Conservation (phyloP, 2,329 filamentous ascomycete genomes). For the Pyricularia pennisetigena region DNA sequence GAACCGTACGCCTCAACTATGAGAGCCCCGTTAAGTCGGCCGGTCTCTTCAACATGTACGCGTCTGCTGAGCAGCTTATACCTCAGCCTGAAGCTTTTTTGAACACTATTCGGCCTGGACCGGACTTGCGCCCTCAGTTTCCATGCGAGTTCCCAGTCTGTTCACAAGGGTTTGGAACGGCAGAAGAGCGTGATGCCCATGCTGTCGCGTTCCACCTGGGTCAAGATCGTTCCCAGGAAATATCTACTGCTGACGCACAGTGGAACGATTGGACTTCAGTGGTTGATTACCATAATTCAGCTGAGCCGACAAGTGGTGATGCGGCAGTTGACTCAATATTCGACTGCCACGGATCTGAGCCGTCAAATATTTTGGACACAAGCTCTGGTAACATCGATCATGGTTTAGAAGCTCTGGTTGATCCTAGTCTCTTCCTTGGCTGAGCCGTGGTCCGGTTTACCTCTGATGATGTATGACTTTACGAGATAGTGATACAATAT, state of each 20-base stretch:
- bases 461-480: background rate
- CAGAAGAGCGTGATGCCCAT: background rate
- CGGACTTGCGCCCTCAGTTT: background rate
- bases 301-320: background rate
- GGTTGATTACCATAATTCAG: background rate
- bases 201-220: background rate
- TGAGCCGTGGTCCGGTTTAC: background rate
- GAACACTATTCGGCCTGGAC: background rate
- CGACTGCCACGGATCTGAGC: background rate
- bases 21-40: slow-evolving; percentile 16
- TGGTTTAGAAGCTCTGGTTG: background rate
- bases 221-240: background rate
- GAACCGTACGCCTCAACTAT: slow-evolving; percentile 6
- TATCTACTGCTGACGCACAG: background rate
- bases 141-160: background rate
- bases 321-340: background rate
- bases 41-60: slow-evolving; percentile 4
- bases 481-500: background rate
- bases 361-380: background rate
- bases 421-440: background rate
- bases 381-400: background rate
- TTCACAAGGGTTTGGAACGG: background rate
- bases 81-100: background rate
- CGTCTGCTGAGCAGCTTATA: background rate
- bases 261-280: background rate